Evolutionary conservation across 163 green algal genomes (phyloP).

Genomic region (Coccomyxa subellipsoidea): DNA sequence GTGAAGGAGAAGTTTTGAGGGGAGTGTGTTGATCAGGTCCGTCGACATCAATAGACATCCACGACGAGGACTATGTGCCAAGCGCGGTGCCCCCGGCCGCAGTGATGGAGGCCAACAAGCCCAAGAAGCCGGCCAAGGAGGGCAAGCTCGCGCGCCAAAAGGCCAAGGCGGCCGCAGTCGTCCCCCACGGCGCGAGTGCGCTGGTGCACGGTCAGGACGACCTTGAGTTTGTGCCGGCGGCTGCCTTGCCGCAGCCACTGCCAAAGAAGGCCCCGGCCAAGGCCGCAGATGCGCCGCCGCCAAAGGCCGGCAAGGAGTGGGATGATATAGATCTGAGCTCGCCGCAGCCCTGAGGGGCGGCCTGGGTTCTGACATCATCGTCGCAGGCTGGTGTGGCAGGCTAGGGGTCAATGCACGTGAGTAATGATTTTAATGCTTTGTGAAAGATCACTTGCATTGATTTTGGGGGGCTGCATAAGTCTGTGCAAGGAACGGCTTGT

Average conservation of each 20-base stretch:
- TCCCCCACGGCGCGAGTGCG: background rate
- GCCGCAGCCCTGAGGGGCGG: background rate
- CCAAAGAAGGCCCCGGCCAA: background rate
- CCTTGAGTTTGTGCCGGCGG: background rate
- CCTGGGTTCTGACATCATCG: too few species aligned
- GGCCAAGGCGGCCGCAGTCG: background rate
- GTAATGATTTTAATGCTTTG: too few species aligned
- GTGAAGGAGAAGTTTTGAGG: background rate
- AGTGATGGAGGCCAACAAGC: background rate
- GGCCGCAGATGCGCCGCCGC: background rate
- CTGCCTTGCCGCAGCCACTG: background rate
- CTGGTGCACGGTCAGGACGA: background rate
- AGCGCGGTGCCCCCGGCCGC: background rate
- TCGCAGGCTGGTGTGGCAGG: too few species aligned
- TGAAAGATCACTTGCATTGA: too few species aligned
- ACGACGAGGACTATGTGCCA: conserved; percentile 4
- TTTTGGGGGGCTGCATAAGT: too few species aligned
- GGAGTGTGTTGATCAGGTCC: background rate
- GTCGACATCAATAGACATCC: background rate
- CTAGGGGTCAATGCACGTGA: too few species aligned
- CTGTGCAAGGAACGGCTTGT: too few species aligned
- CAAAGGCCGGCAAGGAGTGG: background rate
- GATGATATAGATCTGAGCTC: conserved; percentile 1
- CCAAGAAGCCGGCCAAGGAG: conserved; percentile 8
- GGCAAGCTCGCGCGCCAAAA: background rate